Conservation (phyloP, 2,329 filamentous ascomycete species). For the Aspergillus sp. region DNA sequence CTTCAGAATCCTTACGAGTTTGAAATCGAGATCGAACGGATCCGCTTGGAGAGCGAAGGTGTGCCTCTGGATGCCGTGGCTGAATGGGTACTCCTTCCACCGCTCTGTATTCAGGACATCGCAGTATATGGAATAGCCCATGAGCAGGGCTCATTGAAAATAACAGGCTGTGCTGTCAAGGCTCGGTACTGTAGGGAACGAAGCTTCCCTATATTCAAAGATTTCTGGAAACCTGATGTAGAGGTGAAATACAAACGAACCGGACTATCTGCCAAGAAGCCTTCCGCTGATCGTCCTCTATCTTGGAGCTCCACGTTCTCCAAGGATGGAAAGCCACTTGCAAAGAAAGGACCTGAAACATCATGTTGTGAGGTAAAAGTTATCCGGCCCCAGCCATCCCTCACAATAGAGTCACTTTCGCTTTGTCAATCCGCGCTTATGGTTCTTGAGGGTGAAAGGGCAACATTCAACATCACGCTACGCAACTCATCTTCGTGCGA, state of each 20-base stretch:
- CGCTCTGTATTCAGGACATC: constrained; percentile 79
- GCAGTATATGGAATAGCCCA: constrained; percentile 68
- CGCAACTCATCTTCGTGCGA: constrained; percentile 74
- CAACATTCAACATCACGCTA: constrained; percentile 74
- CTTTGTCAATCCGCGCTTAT: constrained; percentile 83
- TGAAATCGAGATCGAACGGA: constrained; percentile 81
- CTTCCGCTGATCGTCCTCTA: constrained; percentile 45
- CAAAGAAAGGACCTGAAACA: constrained; percentile 36
- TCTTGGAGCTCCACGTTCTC: constrained; percentile 46
- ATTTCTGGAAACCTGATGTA: constrained; percentile 70
- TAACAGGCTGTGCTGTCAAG: constrained; percentile 77
- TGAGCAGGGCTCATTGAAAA: constrained; percentile 65
- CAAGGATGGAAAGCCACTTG: constrained; percentile 32
- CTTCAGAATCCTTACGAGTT: constrained; percentile 95
- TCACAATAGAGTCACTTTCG: constrained; percentile 73
- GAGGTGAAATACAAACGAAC: constrained; percentile 75
- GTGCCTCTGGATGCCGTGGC: constrained; percentile 67
- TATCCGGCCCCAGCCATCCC: constrained; percentile 73
- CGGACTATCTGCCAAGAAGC: constrained; percentile 61
- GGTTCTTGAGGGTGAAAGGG: constrained; percentile 86
- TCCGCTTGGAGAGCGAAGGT: constrained; percentile 73
- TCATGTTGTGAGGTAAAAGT: constrained; percentile 62
- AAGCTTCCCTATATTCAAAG: constrained; percentile 78
- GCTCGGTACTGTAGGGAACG: constrained; percentile 79
- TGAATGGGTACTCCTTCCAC: constrained; percentile 69